phyloP scores from a whole-genome alignment of 768 basidiomycete species.

The Sarcodon aspratus region DNA sequence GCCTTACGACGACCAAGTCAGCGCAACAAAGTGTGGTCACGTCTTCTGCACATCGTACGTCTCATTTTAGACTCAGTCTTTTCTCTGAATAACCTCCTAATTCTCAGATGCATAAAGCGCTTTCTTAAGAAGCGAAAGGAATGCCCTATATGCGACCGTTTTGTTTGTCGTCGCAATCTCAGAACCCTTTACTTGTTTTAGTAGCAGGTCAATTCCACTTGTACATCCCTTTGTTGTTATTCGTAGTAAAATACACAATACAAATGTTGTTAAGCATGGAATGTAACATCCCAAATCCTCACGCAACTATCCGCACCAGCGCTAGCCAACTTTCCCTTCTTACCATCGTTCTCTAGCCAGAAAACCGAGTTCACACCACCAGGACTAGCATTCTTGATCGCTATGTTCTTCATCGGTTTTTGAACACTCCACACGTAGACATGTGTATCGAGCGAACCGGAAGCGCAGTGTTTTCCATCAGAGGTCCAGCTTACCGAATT shows the following conservation, averaged over 20 bases:
- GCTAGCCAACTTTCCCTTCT: constrained; percentile 44
- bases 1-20: too few relatives aligned
- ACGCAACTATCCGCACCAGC: constrained; percentile 79
- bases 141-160: too few relatives aligned
- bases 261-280: constrained; percentile 16
- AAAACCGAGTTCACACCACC: constrained; percentile 76
- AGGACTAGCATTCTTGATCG: constrained; percentile 77
- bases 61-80: too few relatives aligned
- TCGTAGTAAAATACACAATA: neutral
- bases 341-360: constrained; percentile 44
- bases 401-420: constrained; percentile 60
- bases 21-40: too few relatives aligned
- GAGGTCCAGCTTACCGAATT: constrained; percentile 68
- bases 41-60: too few relatives aligned
- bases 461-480: constrained; percentile 68
- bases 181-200: too few relatives aligned
- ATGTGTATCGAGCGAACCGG: constrained; percentile 88
- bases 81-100: too few relatives aligned
- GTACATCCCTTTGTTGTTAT: too few relatives aligned
- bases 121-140: too few relatives aligned
- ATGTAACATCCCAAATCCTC: constrained; percentile 55
- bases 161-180: too few relatives aligned
- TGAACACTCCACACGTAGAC: constrained; percentile 80
- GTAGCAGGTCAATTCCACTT: too few relatives aligned
- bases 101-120: too few relatives aligned